Percentiles rank a stretch among this genome's conserved stretches.
These are phyloP conservation scores for Priceomyces fermenticarens DNA, from an alignment of 805 yeast species.

Conservation along the genomic window DNA sequence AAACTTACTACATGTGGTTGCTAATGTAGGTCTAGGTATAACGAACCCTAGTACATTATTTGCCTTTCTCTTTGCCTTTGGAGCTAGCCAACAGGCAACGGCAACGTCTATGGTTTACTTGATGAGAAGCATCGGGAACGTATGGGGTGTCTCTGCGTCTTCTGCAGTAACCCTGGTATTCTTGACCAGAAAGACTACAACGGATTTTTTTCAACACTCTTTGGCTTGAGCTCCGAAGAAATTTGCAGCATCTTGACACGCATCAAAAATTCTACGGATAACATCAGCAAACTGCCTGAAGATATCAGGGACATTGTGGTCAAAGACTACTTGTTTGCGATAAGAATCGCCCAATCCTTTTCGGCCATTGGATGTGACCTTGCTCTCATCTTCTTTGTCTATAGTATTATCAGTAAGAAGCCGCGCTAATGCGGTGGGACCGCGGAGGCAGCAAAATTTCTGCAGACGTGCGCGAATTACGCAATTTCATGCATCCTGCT, in stretches of 20 bases:
- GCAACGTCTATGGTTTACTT: conserved; percentile 38
- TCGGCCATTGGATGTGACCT: conserved; percentile 14
- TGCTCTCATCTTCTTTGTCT: conserved; percentile 13
- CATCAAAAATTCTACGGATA: conserved; percentile 20
- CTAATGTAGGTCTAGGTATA: conserved; percentile 38
- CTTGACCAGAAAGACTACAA: no score
- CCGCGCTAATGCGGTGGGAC: no score
- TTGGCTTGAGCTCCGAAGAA: conserved; percentile 9
- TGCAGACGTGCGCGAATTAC: no score
- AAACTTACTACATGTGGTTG: conserved; percentile 26
- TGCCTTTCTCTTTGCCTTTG: conserved; percentile 32
- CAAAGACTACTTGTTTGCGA: conserved; percentile 22
- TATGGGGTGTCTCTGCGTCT: conserved; percentile 37
- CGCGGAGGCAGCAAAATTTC: no score
- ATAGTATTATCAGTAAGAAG: conserved; percentile 9
- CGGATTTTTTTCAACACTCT: no score
- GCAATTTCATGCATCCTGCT: no score
- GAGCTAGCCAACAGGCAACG: conserved; percentile 30
- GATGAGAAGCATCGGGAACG: conserved; percentile 38
- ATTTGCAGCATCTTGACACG: conserved; percentile 13
- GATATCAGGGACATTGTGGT: conserved; percentile 16
- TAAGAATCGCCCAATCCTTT: conserved; percentile 21
- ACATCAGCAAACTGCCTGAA: conserved; percentile 12
- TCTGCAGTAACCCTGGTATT: conserved; percentile 17
- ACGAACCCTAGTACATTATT: conserved; percentile 35